Base-by-base conservation (phyloP, 164 flowering plant species). In the Brasenia schreberi region DNA sequence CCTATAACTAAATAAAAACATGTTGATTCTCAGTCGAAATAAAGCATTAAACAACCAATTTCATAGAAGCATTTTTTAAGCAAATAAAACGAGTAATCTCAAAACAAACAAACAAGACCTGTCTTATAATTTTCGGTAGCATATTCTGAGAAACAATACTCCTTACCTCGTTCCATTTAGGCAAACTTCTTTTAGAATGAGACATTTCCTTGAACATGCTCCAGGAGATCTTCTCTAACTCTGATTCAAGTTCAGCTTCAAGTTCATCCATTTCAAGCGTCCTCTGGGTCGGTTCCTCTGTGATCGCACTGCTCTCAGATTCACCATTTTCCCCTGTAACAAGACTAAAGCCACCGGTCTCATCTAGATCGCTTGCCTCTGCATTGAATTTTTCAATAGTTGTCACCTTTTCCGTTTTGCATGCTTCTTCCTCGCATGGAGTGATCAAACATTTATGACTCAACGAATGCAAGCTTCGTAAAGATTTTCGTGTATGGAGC, bases 181-280 rank as follows among this genome's bases (percentile, higher is more conserved):
- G 12, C 12, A 45, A 45, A n/a, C 62, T 71, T 59, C 53, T 78
- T 66, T 70, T 77, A 66, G 59, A 49, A 63, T 43, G 43, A 68
- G 73, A 67, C 69, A 72, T 72, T 70, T 66, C 66, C 61, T 80
- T 78, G 17, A 69, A 43, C 39, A 66, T 27, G 42, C 77, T 73
- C 70, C 81, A 79, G 45, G 84, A 78, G 62, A 90, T 80, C 65
- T 90, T 89, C 43, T 74, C 81, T 43, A 87, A 77, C 72, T 89
- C 91, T 58, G 73, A 77, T 71, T 80, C 89, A 33, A 88, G 80
- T 69, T 88, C 96, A 68, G 94, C 90, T 72, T 85, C 90, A 67
- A 88, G 71, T 68, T 72, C 77, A 72, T 81, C 78, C 77, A 83
- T 81, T 71, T 83, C 87, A 18, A 72, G 42, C 58, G 68, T 66